Conservation (phyloP, 108 stramenopile genomes). For the Stephanodiscus minutulus region DNA sequence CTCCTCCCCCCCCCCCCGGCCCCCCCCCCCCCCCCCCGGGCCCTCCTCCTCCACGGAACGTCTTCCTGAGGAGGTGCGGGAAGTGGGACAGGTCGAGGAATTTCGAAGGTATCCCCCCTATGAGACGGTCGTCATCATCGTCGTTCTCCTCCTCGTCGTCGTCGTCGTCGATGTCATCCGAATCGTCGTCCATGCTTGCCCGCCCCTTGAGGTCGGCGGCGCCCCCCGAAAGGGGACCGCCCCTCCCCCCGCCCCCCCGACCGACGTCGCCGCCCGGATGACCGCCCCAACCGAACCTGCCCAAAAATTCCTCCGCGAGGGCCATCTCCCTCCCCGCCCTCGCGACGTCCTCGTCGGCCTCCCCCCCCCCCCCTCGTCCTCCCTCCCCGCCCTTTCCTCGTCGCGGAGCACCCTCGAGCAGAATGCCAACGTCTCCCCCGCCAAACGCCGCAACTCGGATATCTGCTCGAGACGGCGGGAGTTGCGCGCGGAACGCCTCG, state of each 20-base stretch:
- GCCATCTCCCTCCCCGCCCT: slow-evolving; percentile 16
- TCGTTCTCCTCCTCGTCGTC: not conserved
- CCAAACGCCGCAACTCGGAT: not conserved
- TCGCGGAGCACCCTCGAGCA: not conserved
- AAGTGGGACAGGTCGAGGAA: slow-evolving; percentile 46
- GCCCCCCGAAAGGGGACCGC: not conserved
- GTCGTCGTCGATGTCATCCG: not conserved
- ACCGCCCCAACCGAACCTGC: not conserved
- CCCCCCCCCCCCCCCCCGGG: not conserved
- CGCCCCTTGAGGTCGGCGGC: not conserved
- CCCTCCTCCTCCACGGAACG: too few species aligned
- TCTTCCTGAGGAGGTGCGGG: slow-evolving; percentile 7
- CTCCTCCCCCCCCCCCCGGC: not conserved
- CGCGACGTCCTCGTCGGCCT: not conserved
- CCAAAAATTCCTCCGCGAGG: slow-evolving; percentile 24
- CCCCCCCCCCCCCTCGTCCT: slow-evolving; percentile 6
- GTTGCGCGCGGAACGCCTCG: not conserved
- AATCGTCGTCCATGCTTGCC: slow-evolving; percentile 1
- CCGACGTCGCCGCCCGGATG: not conserved
- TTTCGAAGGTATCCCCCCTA: slow-evolving; percentile 36
- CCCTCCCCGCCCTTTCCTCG: slow-evolving; percentile 4
- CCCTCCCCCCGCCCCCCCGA: not conserved
- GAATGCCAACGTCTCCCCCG: slow-evolving; percentile 5
- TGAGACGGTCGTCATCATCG: not conserved
- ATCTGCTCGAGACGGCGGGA: slow-evolving; percentile 4